Percentiles rank a stretch among this genome's conserved stretches.
phyloP scores from a whole-genome alignment of 345 rosid species.

The Heritiera fomes region DNA sequence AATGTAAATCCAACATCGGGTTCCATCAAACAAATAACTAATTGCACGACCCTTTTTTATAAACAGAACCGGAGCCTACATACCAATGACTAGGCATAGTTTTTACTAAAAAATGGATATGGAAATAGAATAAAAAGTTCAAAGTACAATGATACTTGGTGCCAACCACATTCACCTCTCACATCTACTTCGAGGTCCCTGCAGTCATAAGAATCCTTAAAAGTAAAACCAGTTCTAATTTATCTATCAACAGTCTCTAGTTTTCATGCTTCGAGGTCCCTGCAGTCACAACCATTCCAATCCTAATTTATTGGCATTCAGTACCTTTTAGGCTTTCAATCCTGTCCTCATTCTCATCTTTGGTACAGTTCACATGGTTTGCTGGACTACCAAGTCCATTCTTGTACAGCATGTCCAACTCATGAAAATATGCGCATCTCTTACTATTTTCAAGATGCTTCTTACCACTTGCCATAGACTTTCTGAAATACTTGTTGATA shows the following conservation, averaged over 20 bases:
- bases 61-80: not conserved
- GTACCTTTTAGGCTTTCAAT: not conserved
- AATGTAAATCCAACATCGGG: not conserved
- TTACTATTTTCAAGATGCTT: conserved; percentile 47
- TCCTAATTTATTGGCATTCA: not conserved
- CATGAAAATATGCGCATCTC: conserved; percentile 53
- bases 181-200: not conserved
- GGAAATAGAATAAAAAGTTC: not conserved
- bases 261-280: not conserved
- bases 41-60: not conserved
- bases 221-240: conserved; percentile 11
- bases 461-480: conserved; percentile 43
- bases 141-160: not conserved
- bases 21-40: not conserved
- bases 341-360: not conserved
- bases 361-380: conserved; percentile 15
- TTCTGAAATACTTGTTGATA: conserved; percentile 70
- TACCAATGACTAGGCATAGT: not conserved
- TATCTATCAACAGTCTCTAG: not conserved
- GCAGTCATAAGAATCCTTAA: not conserved
- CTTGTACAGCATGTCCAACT: conserved; percentile 46
- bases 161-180: not conserved
- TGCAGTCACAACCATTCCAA: not conserved
- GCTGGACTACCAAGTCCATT: conserved; percentile 31
- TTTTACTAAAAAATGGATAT: not conserved